These are phyloP conservation scores for Clohesyomyces aquaticus DNA, from an alignment of 495 filamentous ascomycete species.

Conservation along the genomic window DNA sequence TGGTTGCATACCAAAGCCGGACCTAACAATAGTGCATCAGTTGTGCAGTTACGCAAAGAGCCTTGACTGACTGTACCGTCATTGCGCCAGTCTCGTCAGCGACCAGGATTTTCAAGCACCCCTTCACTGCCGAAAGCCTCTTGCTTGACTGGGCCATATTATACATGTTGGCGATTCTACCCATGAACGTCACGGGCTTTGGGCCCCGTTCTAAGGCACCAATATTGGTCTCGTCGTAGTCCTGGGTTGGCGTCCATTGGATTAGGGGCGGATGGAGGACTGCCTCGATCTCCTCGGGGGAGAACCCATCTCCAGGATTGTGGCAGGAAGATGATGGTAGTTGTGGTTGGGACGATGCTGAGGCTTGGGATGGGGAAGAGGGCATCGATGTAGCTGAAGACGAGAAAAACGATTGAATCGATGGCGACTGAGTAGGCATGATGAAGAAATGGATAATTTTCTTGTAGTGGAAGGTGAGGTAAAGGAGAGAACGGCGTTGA, in stretches of 20 bases:
- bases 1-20: slow-evolving; percentile 47
- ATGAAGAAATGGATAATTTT: too few relatives aligned
- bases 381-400: slow-evolving; percentile 8
- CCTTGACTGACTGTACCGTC: slow-evolving; percentile 47
- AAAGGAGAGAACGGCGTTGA: too few relatives aligned
- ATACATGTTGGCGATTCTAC: slow-evolving; percentile 63
- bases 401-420: slow-evolving; percentile 60
- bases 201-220: slow-evolving; percentile 57
- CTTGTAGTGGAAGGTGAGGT: too few relatives aligned
- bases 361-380: neutral
- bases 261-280: slow-evolving; percentile 49
- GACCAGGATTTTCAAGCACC: slow-evolving; percentile 59
- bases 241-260: slow-evolving; percentile 59
- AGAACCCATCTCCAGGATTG: slow-evolving; percentile 55
- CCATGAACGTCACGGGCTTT: slow-evolving; percentile 56
- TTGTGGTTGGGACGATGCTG: slow-evolving; percentile 17
- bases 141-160: slow-evolving; percentile 48
- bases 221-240: slow-evolving; percentile 58
- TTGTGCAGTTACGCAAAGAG: neutral
- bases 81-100: slow-evolving; percentile 63
- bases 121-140: slow-evolving; percentile 48
- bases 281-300: slow-evolving; percentile 51
- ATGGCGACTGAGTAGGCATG: slow-evolving; percentile 50
- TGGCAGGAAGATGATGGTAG: slow-evolving; percentile 8
- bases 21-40: slow-evolving; percentile 34